These are phyloP conservation scores for Debaryomycetaceae sp. DNA, from an alignment of 1,139 yeast genomes.

Conservation along the genomic window DNA sequence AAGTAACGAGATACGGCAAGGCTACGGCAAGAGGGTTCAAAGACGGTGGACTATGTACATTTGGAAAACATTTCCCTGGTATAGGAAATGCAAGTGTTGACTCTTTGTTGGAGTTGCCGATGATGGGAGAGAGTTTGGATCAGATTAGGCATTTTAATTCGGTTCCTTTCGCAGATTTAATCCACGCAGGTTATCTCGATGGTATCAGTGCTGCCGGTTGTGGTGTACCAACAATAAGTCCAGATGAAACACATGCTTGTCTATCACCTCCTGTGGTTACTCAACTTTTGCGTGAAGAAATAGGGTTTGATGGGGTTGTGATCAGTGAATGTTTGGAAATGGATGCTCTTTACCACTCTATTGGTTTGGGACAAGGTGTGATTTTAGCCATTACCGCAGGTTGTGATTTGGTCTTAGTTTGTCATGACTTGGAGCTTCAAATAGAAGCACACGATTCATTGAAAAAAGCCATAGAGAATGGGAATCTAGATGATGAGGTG, in stretches of 20 bases:
- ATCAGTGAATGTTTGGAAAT: constrained; percentile 63
- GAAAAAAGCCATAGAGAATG: constrained; percentile 51
- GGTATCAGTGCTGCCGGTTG: constrained; percentile 66
- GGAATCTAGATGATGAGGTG: constrained; percentile 49
- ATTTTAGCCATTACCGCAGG: constrained; percentile 62
- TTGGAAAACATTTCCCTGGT: constrained; percentile 69
- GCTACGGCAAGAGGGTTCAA: constrained; percentile 55
- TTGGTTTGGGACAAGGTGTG: constrained; percentile 67
- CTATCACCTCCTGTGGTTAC: constrained; percentile 56
- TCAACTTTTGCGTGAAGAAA: constrained; percentile 49
- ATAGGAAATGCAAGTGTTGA: constrained; percentile 63
- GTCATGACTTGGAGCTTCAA: constrained; percentile 56
- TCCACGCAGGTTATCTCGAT: constrained; percentile 48
- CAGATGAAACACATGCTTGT: constrained; percentile 64
- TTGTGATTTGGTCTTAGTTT: constrained; percentile 63
- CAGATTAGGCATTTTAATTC: constrained; percentile 52
- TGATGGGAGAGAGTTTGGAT: constrained; percentile 55
- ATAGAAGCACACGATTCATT: constrained; percentile 58
- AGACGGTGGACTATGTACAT: constrained; percentile 54
- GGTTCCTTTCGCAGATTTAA: constrained; percentile 52
- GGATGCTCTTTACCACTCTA: constrained; percentile 61
- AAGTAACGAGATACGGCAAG: constrained; percentile 53
- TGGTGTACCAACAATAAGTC: constrained; percentile 62
- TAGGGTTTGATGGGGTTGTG: constrained; percentile 59
- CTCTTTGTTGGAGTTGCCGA: constrained; percentile 54